A percentile compares a stretch with the other conserved stretches of the same genome.
These are phyloP conservation scores for Aspergillus persii DNA, from an alignment of 2,329 filamentous ascomycete genomes.

Conservation along the genomic window DNA sequence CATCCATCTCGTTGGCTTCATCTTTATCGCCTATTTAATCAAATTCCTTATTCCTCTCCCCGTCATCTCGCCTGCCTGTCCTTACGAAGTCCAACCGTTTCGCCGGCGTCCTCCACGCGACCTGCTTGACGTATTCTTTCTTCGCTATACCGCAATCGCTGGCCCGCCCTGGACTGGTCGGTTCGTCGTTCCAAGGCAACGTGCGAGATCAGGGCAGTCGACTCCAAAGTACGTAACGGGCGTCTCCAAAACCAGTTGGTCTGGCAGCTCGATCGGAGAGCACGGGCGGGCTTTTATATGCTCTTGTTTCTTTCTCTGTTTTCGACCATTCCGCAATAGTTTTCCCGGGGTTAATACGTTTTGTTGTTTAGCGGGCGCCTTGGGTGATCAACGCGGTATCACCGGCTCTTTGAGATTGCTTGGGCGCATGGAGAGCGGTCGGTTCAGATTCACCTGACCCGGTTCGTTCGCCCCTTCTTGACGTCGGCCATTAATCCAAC, in stretches of 20 bases:
- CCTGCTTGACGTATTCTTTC: neutral
- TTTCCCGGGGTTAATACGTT: neutral
- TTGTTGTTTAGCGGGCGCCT: neutral
- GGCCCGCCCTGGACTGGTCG: neutral
- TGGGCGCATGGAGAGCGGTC: conserved; percentile 18
- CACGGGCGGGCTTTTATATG: neutral
- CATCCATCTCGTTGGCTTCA: neutral
- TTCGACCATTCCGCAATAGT: neutral
- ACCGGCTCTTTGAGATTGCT: conserved; percentile 1
- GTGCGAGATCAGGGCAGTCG: neutral
- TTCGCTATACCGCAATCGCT: neutral
- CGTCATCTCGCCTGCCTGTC: neutral
- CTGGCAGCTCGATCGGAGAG: neutral
- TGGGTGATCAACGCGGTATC: neutral
- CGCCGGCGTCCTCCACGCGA: neutral
- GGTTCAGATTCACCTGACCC: conserved; percentile 13
- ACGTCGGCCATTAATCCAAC: conserved; percentile 1
- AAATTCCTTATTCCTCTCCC: conserved; percentile 1
- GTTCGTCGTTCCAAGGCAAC: neutral
- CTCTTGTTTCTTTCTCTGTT: neutral
- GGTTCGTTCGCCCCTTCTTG: conserved; percentile 7
- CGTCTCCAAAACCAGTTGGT: neutral
- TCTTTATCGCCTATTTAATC: neutral
- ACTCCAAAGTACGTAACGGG: neutral
- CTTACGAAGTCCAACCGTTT: neutral